Base-by-base conservation (phyloP, 2,329 filamentous ascomycete species). In the Trichoderma citrinoviride region DNA sequence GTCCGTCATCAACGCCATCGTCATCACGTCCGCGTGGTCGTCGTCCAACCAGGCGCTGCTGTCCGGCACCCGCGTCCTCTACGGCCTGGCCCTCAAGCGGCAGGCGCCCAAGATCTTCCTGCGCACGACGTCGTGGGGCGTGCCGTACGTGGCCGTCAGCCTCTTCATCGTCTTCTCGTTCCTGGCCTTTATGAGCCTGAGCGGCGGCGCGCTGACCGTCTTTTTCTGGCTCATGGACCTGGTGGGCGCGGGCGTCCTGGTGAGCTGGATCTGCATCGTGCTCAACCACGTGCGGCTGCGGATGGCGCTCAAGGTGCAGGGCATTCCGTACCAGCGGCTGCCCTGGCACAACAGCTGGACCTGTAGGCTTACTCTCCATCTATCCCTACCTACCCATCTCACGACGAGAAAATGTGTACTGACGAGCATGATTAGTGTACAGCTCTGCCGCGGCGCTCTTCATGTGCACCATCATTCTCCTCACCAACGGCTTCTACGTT, bases 1-100 rank as follows among this genome's bases (percentile, higher is more conserved):
- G 0, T 87, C 86, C 6, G 84, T 93, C 62, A 87, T 93, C 76
- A 94, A 94, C 73, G 90, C 89, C 41, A 81, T 93, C 27, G 88
- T 93, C 69, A 82, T 93, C 68, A 90, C 87, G 0, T 88, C 86
- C 3, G 88, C 87, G 1, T 86, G 84, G 81, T 86, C 84, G 1
- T 83, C 84, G 10, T 84, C 82, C 17, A 87, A 86, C 70, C 83
- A 84, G 0, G 85, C 84, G 77, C 78, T 86, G 57, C 89, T 90
- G 73, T 86, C 86, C 1, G 87, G 88, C 53, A 88, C 86, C 27
- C 86, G 90, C 71, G 86, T 91, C 21, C 80, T 93, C 10, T 87
- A 90, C 71, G 87, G 86, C 64, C 83, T 92, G 71, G 85, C 89
- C 0, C 80, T 87, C 8, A 87, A 85, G 66, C 85, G 85, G 17